Conservation (phyloP, 768 basidiomycete species). For the Kwoniella sp. region DNA sequence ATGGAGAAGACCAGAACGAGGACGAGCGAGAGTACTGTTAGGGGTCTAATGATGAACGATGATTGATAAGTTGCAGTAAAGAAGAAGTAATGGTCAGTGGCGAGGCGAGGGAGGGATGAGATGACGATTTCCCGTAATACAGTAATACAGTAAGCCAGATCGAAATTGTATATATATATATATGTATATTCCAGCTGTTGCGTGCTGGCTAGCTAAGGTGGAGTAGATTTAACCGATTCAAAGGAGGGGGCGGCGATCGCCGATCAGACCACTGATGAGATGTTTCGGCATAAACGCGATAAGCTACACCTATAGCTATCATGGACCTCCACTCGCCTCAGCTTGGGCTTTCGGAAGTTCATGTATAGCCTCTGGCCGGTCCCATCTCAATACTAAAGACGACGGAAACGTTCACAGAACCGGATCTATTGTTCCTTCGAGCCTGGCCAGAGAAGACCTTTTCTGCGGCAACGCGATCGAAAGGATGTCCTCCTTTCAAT, state of each 20-base stretch:
- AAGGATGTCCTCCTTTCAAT: not conserved
- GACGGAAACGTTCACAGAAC: not conserved
- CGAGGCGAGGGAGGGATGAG: not conserved
- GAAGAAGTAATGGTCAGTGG: too few species aligned
- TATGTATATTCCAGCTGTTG: too few species aligned
- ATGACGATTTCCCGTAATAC: not conserved
- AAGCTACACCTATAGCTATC: too few species aligned
- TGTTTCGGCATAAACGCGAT: not conserved
- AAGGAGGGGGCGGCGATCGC: not conserved
- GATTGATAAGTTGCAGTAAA: not conserved
- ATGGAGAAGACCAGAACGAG: not conserved
- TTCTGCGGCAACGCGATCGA: not conserved
- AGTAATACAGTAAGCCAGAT: not conserved
- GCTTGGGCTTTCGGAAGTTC: too few species aligned
- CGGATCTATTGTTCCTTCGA: too few species aligned
- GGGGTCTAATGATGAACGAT: not conserved
- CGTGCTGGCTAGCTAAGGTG: too few species aligned
- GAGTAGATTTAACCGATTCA: too few species aligned
- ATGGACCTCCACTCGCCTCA: slow-evolving; percentile 1
- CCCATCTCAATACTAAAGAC: too few species aligned
- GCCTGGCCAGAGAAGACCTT: too few species aligned
- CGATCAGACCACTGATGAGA: not conserved
- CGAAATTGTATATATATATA: too few species aligned
- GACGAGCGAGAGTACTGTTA: not conserved
- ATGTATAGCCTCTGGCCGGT: too few species aligned